phyloP scores from a whole-genome alignment of 805 yeast species.

The Kockiozyma suomiensis region DNA sequence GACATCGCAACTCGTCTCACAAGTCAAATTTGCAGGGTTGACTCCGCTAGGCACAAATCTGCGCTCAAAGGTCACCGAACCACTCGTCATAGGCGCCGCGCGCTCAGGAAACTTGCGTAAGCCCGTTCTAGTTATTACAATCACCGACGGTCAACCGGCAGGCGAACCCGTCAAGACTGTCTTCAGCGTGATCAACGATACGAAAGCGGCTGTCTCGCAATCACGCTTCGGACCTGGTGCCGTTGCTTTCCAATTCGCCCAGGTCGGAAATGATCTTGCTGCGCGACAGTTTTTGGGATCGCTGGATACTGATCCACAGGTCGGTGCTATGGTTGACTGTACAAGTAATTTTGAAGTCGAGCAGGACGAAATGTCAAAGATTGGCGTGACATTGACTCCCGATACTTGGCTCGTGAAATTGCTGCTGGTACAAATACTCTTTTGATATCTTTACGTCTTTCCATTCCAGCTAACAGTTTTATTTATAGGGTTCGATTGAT shows the following conservation, averaged over 20 bases:
- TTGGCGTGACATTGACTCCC: conserved; percentile 40
- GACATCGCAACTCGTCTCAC: conserved; percentile 33
- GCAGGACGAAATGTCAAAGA: conserved; percentile 40
- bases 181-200: conserved; percentile 34
- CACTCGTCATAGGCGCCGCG: conserved; percentile 37
- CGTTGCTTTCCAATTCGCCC: conserved; percentile 42
- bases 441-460: no score
- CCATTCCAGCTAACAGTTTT: not conserved
- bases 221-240: conserved; percentile 40
- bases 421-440: conserved; percentile 24
- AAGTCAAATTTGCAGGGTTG: conserved; percentile 37
- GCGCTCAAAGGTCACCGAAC: conserved; percentile 38
- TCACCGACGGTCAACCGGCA: conserved; percentile 44
- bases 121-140: conserved; percentile 40
- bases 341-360: conserved; percentile 41
- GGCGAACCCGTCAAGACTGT: conserved; percentile 37
- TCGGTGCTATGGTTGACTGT: conserved; percentile 39
- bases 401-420: conserved; percentile 40
- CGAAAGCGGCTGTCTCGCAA: conserved; percentile 34
- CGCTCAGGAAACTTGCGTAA: conserved; percentile 35
- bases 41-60: conserved; percentile 41
- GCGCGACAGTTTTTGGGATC: conserved; percentile 39
- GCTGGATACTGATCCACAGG: conserved; percentile 38
- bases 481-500: conserved; percentile 33
- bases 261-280: conserved; percentile 41